Base-by-base conservation (phyloP, 2,329 filamentous ascomycete species). In the Tolypocladium endophyticum region DNA sequence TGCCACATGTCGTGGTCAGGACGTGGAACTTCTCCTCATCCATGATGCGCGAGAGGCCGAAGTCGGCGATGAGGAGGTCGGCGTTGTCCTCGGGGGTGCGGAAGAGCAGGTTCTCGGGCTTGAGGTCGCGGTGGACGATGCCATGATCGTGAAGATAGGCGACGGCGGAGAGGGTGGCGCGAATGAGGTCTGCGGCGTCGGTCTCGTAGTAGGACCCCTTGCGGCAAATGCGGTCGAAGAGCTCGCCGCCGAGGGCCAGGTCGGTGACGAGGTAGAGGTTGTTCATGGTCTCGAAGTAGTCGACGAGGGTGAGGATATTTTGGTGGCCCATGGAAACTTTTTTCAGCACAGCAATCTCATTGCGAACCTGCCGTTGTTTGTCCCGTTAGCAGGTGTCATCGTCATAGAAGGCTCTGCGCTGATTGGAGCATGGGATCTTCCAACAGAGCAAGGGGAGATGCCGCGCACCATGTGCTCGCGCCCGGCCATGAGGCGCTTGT, bases 261-360 rank as follows among this genome's bases (percentile, higher is more conserved):
- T 99, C 94, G 52, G 94, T 97, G 57, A 99, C 94, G 43, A 99
- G 87, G 74, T 99, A 99, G 65, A 99, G 83, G 76, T 99, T 99
- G 78, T 99, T 97, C 90, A 97, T 96, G 8, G 94, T 99, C 79
- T 99, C 94, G 71, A 99, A 99, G 76, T 97, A 99, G 78, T 99
- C 94, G 68, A 97, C 94, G 61, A 99, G 82, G 1, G 94, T 99
- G 62, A 99, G 79, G 72, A 99, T 97, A 72, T 99, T 99, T 74
- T 94, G 90, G 77, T 99, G 93, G 59, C 94, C 94, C 90, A 99
- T 96, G 1, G 93, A 97, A n/a, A 99, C 93, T 70, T 88, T 88
- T 76, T 97, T 97, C 66, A 99, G 82, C 33, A 99, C 92, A 8
- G 94, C 93, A 68, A 99, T 99, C 77, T 99, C 94, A 73, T 99